These are phyloP conservation scores for Leccinellum albellum DNA, from an alignment of 768 basidiomycete species.

Conservation along the genomic window DNA sequence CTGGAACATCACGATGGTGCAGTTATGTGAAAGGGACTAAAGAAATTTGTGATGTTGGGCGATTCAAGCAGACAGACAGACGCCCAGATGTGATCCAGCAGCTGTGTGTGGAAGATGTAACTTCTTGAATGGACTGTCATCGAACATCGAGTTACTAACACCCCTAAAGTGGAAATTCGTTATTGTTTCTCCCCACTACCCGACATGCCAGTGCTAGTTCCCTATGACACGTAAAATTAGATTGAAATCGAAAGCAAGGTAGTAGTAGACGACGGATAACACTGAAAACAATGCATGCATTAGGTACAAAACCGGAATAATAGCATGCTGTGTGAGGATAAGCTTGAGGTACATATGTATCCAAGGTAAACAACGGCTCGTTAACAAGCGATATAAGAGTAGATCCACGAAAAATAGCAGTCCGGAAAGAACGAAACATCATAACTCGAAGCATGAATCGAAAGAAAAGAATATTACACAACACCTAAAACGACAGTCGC, in stretches of 20 bases:
- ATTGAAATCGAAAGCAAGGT: background rate
- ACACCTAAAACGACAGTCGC: constrained; percentile 79
- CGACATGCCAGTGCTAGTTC: too few species aligned
- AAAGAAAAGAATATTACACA: constrained; percentile 39
- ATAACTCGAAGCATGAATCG: constrained; percentile 5
- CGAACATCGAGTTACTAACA: too few species aligned
- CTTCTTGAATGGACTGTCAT: too few species aligned
- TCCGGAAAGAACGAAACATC: background rate
- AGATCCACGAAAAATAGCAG: background rate
- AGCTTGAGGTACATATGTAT: background rate
- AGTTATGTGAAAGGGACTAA: background rate
- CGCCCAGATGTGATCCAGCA: background rate
- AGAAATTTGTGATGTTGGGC: background rate
- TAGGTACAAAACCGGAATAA: background rate
- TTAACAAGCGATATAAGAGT: background rate
- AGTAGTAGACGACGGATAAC: background rate
- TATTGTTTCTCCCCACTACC: too few species aligned
- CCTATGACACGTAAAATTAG: background rate
- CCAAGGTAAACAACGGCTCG: background rate
- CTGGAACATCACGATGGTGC: constrained; percentile 6
- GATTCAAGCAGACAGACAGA: background rate
- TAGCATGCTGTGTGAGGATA: background rate
- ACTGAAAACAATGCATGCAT: background rate
- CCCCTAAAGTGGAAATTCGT: too few species aligned
- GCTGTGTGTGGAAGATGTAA: too few species aligned